Evolutionary conservation across 2,329 filamentous ascomycete genomes (phyloP).

Genomic region (Elsinoe necatrix): DNA sequence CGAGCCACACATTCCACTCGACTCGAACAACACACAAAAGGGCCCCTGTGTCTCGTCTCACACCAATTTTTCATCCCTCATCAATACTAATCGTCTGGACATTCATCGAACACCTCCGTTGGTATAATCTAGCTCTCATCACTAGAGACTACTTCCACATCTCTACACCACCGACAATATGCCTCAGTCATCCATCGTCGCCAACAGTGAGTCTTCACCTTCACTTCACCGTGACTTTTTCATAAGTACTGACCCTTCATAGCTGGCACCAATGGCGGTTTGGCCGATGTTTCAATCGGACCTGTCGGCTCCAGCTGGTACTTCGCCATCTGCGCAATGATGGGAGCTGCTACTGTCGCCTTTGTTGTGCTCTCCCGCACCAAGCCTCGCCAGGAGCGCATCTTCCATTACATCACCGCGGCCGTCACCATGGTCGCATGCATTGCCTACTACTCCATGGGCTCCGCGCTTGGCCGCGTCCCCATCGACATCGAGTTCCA

Average conservation of each 20-base stretch:
- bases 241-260: neutral
- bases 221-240: neutral
- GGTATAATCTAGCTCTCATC: neutral
- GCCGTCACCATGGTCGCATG: slow-evolving; percentile 50
- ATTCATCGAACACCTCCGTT: neutral
- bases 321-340: slow-evolving; percentile 53
- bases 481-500: slow-evolving; percentile 55
- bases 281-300: slow-evolving; percentile 51
- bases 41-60: neutral
- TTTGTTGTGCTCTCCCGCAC: slow-evolving; percentile 46
- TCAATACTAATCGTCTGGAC: neutral
- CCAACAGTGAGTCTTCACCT: slow-evolving; percentile 5
- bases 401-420: slow-evolving; percentile 59
- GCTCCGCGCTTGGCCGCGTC: slow-evolving; percentile 55
- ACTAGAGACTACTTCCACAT: neutral
- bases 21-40: neutral
- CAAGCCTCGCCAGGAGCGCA: slow-evolving; percentile 48
- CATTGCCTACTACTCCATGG: slow-evolving; percentile 60
- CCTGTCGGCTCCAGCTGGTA: slow-evolving; percentile 54
- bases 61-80: neutral
- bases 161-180: neutral
- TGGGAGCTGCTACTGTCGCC: slow-evolving; percentile 46
- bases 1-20: slow-evolving; percentile 3
- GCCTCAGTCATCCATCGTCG: slow-evolving; percentile 6
- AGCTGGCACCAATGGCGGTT: slow-evolving; percentile 39